Base-by-base conservation (phyloP, 768 basidiomycete species). In the Russula sp. region DNA sequence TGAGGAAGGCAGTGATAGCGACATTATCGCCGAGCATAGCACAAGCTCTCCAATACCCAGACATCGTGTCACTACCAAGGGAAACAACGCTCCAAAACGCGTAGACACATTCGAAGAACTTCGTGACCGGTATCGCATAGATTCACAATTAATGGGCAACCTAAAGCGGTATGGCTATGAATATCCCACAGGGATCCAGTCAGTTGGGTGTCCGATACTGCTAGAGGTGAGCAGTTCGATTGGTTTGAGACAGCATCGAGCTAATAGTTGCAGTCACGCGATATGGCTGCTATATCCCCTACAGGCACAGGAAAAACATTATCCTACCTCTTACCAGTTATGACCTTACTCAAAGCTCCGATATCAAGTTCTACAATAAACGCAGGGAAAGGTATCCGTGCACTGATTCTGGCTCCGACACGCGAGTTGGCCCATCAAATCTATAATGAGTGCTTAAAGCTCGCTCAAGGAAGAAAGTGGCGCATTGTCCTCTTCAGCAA, bases 281-380 rank as follows among this genome's bases (percentile, higher is more conserved):
- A 99, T 73, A 78, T 97, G 25, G 87, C 90, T 56, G 96, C 95
- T 34, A 89, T 98, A 20, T 97, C 97, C 0, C 97, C 97, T 0
- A 99, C 97, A 6, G 97, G 97, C 53, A 95, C 92, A 10, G 97
- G 97, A 62, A 99, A 99, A 77, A 99, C 97, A 0, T 78, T 98
- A 7, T 83, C 94, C 0, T 99, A 98, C 73, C 78, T 97, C 14
- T 75, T 97, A 16, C 95, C 97, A 0, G 78, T 93, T 25, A 81
- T 98, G 61, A 76, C 83, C 11, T 73, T 76, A 18, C 74, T 93
- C 7, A 75, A 74, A 14, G 72, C 78, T 4, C 90, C 90, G 7
- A 71, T 78, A 9, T 75, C 83, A 35, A 80, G 77, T 59, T 70
- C 76, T 41, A 78, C 79, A 57, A 64, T 66, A 32, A 74, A 79